Base-by-base conservation (phyloP, 2,329 filamentous ascomycete species). In the Drechslerella coelobrocha region DNA sequence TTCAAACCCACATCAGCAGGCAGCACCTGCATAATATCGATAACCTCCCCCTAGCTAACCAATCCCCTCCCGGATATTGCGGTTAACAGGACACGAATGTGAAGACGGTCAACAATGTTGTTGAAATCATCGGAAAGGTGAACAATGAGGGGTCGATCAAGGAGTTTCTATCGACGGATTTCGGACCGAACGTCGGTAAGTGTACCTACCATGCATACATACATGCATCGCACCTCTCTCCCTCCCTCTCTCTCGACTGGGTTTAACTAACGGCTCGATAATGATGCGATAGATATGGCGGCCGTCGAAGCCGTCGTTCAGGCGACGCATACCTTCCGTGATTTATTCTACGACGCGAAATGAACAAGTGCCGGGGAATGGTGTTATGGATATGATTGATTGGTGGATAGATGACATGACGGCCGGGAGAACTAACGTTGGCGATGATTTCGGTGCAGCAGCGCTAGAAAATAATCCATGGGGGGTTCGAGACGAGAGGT, bases 241-340 rank as follows among this genome's bases (percentile, higher is more conserved):
- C 50, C 50, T 61, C 17, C 41, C 51, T 27, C 52, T 45, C 21
- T 52, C 34, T 23, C 41, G n/a, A 65, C 52, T 21, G 26, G 63
- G 17, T 61, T 41, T 27, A 66, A 21, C 17, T 27, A 48, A 24
- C 19, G 19, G 24, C 1, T 27, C 23, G 21, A 17, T 29, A 56
- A 34, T 26, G 27, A 26, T 34, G 24, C 1, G 66, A 73, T 74
- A 93, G 92, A 97, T 80, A 90, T 89, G 79, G 83, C 83, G 57
- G 84, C 91, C 31, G 89, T 87, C 69, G 87, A 90, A 63, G 86
- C 88, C 0, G 89, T 97, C 2, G 92, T 96, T 14, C 90, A 97
- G 65, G 88, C 87, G 34, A 94, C 91, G 31, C 92, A 97, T 80
- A 85, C 87, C 53, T 86, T 91, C 78, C 90, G 89, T 77, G 82